A percentile compares a stretch with the other conserved stretches of the same genome.
Evolutionary conservation across 2,329 filamentous ascomycete genomes (phyloP).

Genomic region (Onygenales sp.): DNA sequence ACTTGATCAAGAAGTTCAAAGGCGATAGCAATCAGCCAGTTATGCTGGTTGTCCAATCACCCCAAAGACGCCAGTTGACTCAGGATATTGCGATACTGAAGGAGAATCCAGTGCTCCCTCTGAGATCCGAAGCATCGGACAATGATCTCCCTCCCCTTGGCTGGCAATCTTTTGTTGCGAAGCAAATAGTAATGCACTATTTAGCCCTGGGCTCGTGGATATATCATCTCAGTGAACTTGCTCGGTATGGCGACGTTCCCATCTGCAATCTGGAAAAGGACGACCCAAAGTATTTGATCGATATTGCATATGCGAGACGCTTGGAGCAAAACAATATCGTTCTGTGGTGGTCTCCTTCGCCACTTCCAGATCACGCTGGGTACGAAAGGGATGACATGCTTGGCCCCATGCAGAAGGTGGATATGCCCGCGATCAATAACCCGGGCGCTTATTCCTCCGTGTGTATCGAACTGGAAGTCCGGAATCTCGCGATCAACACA

Average conservation of each 20-base stretch:
- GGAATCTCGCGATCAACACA: conserved; percentile 94
- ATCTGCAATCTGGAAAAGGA: conserved; percentile 92
- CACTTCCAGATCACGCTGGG: conserved; percentile 87
- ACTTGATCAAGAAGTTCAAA: conserved; percentile 80
- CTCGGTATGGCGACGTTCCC: conserved; percentile 86
- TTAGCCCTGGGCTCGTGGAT: conserved; percentile 91
- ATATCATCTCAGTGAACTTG: conserved; percentile 73
- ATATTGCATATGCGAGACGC: conserved; percentile 84
- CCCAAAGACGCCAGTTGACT: conserved; percentile 67
- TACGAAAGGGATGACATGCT: conserved; percentile 88
- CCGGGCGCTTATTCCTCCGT: conserved; percentile 91
- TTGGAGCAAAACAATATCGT: conserved; percentile 88
- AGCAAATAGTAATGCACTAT: conserved; percentile 79
- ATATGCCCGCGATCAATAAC: conserved; percentile 89
- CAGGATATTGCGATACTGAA: conserved; percentile 77
- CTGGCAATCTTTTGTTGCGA: conserved; percentile 85
- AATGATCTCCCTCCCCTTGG: conserved; percentile 82
- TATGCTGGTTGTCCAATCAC: conserved; percentile 84
- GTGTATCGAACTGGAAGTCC: conserved; percentile 87
- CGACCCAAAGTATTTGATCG: conserved; percentile 89
- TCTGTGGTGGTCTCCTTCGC: conserved; percentile 87
- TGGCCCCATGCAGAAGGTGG: conserved; percentile 71
- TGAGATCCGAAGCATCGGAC: conserved; percentile 75
- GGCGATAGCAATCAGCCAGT: conserved; percentile 73
- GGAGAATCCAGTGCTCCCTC: conserved; percentile 72